Evolutionary conservation across 108 stramenopile species (phyloP).

Genomic region (Mediolabrus comicus): DNA sequence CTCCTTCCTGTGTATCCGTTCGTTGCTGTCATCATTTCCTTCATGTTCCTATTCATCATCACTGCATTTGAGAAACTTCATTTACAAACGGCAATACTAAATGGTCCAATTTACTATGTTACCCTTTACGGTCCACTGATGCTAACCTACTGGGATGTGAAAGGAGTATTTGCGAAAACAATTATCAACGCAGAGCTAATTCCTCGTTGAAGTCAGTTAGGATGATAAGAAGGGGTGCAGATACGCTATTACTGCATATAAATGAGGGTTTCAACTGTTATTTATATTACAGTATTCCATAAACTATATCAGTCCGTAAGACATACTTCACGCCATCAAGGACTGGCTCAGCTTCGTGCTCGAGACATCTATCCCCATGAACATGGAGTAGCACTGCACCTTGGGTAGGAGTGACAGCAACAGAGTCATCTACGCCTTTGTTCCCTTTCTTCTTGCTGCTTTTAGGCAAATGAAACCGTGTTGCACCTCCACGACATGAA

Average conservation of each 20-base stretch:
- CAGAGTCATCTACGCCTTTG: neutral
- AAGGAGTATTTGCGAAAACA: conserved; percentile 9
- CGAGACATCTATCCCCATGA: conserved; percentile 84
- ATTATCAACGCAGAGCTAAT: neutral
- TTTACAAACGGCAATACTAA: conserved; percentile 50
- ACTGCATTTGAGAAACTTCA: conserved; percentile 60
- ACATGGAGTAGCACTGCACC: conserved; percentile 83
- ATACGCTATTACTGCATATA: neutral
- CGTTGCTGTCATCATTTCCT: conserved; percentile 75
- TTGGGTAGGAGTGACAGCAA: conserved; percentile 64
- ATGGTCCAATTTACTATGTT: conserved; percentile 78
- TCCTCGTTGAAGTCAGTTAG: neutral
- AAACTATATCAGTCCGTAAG: conserved; percentile 69
- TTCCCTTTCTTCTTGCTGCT: conserved; percentile 20
- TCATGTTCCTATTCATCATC: conserved; percentile 72
- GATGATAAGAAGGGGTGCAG: neutral
- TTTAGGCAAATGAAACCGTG: conserved; percentile 61
- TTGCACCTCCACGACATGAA: conserved; percentile 68
- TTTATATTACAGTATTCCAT: conserved; percentile 4
- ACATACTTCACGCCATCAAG: conserved; percentile 82
- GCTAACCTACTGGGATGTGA: conserved; percentile 66
- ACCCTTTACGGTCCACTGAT: conserved; percentile 82
- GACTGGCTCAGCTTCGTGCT: conserved; percentile 89
- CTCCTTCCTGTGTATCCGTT: conserved; percentile 78
- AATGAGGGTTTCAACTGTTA: too few species aligned